phyloP scores from a whole-genome alignment of 345 rosid species.

The Eucalyptus paniculata region DNA sequence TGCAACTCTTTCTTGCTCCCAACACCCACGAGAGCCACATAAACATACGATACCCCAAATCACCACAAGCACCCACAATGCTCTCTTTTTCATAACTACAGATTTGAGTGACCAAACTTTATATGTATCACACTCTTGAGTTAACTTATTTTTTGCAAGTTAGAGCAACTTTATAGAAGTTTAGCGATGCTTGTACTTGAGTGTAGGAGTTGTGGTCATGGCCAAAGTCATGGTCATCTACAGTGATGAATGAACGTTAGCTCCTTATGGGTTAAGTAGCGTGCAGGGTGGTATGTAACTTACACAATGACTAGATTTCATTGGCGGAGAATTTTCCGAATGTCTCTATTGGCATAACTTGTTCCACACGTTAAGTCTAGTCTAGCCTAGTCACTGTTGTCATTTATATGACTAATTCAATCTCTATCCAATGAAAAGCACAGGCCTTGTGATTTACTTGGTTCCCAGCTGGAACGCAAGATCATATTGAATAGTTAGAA shows the following conservation, averaged over 20 bases:
- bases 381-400: no score
- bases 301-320: not conserved
- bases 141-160: not conserved
- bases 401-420: no score
- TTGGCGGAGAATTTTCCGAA: no score
- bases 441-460: no score
- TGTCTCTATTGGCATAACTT: no score
- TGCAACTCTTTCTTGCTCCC: not conserved
- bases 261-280: not conserved
- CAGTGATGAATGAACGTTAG: no score
- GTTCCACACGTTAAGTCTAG: no score
- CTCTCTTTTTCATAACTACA: not conserved
- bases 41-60: not conserved
- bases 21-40: not conserved
- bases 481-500: no score
- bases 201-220: no score
- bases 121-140: not conserved
- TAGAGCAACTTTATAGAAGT: not conserved
- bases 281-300: rapidly evolving
- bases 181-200: no score
- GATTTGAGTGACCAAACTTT: not conserved
- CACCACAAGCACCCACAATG: not conserved
- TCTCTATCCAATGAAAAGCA: no score
- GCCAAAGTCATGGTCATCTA: no score
- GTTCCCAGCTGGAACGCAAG: rapidly evolving